Evolutionary conservation across 345 rosid genomes (phyloP), one percentile per base, ranked within the genome.

Genomic region (Combretum micranthum): DNA sequence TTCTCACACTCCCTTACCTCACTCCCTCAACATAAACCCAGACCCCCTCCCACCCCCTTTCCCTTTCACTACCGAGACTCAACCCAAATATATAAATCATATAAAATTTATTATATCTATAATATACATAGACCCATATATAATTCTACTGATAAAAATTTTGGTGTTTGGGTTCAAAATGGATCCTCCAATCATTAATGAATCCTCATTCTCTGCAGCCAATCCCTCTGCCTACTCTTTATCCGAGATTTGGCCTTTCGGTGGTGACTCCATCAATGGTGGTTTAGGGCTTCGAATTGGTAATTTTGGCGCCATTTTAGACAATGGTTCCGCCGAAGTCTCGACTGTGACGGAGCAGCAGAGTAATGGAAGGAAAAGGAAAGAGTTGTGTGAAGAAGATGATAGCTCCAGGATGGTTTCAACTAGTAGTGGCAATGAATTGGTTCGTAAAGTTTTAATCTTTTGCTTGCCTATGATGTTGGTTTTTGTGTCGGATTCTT

Each of bases 221-320:
- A 91, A 86, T 73, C 95, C 87, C 16, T 81, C 88, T n/a, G 78
- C 90, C 61, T 86, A 83, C 73, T 77, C 77, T 66, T 75, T 86
- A 68, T 79, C 88, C 21, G 99, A 80, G 85, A 85, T 89, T 80
- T 93, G 96, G 99, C 85, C 83, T 43, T 80, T 80, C 55, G 75
- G 73, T 39, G 65, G 65, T 45, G 75, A 69, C 61, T 18, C 61
- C 1, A 22, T 22, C 12, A 45, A 19, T 47, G 44, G 53, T 18
- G 66, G 39, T 51, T 22, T 46, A 46, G 58, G 59, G 43, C 59
- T 53, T 26, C 19, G 59, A 26, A 56, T 55, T 39, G 55, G 55
- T 18, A 42, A 20, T 47, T 20, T 49, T 22, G 53, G 49, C 42
- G 37, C 47, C 21, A 55, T 57, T 42, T 3, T 57, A 7, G 39